These are phyloP conservation scores for Debaryomyces tyrocola DNA, from an alignment of 805 yeast species.

Conservation along the genomic window DNA sequence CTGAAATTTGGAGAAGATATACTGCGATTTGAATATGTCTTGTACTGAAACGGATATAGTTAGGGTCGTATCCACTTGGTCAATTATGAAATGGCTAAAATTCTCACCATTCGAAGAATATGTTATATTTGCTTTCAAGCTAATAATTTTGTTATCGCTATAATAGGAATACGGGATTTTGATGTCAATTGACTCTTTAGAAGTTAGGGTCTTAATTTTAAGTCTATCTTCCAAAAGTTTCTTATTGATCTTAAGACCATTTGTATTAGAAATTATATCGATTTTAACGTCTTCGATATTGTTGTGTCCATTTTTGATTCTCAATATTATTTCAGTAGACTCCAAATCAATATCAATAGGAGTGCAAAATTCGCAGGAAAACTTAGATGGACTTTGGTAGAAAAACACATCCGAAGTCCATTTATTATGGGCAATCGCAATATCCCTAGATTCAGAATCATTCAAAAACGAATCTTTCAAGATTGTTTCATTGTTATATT, in stretches of 20 bases:
- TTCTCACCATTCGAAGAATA: conserved; percentile 19
- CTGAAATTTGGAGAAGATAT: conserved; percentile 65
- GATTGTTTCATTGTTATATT: conserved; percentile 1
- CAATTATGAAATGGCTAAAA: conserved; percentile 21
- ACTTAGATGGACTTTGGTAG: conserved; percentile 17
- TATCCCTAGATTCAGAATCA: conserved; percentile 1
- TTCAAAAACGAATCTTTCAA: not conserved
- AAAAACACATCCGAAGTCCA: conserved; percentile 1
- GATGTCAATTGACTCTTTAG: conserved; percentile 17
- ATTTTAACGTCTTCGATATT: conserved; percentile 28
- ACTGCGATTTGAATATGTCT: conserved; percentile 62
- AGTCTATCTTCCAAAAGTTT: conserved; percentile 3
- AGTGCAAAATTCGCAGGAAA: conserved; percentile 27
- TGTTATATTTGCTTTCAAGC: conserved; percentile 17
- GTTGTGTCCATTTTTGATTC: conserved; percentile 28
- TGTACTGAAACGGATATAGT: conserved; percentile 75
- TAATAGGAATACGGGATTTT: conserved; percentile 31
- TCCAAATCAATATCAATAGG: conserved; percentile 30
- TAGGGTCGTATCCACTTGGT: conserved; percentile 52
- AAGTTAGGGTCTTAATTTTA: not conserved
- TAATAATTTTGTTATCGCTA: conserved; percentile 26
- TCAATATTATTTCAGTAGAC: conserved; percentile 21
- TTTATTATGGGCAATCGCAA: not conserved
- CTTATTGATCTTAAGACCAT: conserved; percentile 13
- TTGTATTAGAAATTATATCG: conserved; percentile 12